phyloP scores from a whole-genome alignment of 2,329 filamentous ascomycete genomes.

The Pestalotiopsis fici region DNA sequence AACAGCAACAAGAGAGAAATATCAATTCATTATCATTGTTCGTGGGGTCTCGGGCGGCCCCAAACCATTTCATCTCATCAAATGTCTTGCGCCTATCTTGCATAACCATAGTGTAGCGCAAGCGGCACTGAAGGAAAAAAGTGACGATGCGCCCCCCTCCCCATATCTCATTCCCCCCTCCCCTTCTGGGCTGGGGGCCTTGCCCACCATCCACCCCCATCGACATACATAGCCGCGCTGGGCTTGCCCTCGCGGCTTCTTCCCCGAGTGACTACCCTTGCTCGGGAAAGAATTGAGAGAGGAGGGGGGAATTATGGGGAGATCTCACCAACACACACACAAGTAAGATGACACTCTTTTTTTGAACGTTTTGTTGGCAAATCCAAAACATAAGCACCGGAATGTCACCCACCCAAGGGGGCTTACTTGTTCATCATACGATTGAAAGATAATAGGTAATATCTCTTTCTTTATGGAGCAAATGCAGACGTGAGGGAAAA shows the following conservation, averaged over 20 bases:
- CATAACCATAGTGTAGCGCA: neutral
- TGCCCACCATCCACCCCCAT: neutral
- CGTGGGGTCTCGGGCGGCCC: too few relatives aligned
- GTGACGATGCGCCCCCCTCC: neutral
- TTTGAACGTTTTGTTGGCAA: neutral
- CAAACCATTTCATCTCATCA: neutral
- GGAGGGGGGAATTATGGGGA: neutral
- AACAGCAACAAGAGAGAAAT: too few relatives aligned
- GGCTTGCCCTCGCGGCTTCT: slow-evolving; percentile 3
- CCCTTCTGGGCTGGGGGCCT: neutral
- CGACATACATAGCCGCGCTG: slow-evolving; percentile 1
- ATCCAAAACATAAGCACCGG: neutral
- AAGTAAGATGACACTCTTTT: neutral
- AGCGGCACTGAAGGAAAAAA: too few relatives aligned
- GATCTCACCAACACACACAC: neutral
- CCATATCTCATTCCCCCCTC: neutral
- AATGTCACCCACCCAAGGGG: neutral
- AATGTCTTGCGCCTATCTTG: slow-evolving; percentile 8
- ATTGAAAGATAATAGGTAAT: neutral
- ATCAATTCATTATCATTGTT: too few relatives aligned
- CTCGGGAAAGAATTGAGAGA: neutral
- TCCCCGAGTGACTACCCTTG: slow-evolving; percentile 1
- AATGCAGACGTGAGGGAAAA: too few relatives aligned
- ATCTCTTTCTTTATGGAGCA: too few relatives aligned
- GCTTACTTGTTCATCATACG: neutral